Evolutionary conservation across 1,139 yeast species (phyloP).

Genomic region (Taphrina confusa): DNA sequence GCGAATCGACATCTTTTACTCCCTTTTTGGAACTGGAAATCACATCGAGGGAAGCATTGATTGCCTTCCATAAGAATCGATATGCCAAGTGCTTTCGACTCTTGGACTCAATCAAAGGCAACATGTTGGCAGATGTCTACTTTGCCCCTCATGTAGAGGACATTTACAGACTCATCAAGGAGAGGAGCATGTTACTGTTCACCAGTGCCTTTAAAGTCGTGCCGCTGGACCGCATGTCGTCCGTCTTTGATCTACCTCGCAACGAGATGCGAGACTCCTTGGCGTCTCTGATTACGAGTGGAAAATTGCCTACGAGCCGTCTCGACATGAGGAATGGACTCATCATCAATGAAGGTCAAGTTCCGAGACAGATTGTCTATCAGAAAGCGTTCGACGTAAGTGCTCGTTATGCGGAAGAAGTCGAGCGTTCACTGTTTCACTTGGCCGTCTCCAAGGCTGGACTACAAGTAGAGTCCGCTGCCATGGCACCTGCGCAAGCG

Average conservation of each 20-base stretch:
- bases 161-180: slow-evolving; percentile 37
- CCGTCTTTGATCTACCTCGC: slow-evolving; percentile 36
- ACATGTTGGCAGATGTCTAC: slow-evolving; percentile 40
- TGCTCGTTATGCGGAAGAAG: slow-evolving; percentile 4
- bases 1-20: slow-evolving; percentile 24
- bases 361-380: neutral
- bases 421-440: slow-evolving; percentile 14
- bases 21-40: slow-evolving; percentile 39
- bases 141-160: slow-evolving; percentile 37
- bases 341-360: neutral
- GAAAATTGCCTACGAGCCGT: slow-evolving; percentile 31
- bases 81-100: slow-evolving; percentile 36
- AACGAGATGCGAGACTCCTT: slow-evolving; percentile 36
- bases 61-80: slow-evolving; percentile 37
- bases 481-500: neutral
- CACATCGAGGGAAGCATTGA: slow-evolving; percentile 36
- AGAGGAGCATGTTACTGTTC: slow-evolving; percentile 39
- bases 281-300: slow-evolving; percentile 34
- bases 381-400: slow-evolving; percentile 6
- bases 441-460: slow-evolving; percentile 12
- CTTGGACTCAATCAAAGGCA: slow-evolving; percentile 35
- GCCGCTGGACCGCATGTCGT: slow-evolving; percentile 37
- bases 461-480: neutral
- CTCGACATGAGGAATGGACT: slow-evolving; percentile 13
- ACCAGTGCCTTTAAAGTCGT: slow-evolving; percentile 40